A percentile compares a stretch with the other conserved stretches of the same genome.
phyloP scores from a whole-genome alignment of 495 filamentous ascomycete genomes.

The Amorphotheca resinae region DNA sequence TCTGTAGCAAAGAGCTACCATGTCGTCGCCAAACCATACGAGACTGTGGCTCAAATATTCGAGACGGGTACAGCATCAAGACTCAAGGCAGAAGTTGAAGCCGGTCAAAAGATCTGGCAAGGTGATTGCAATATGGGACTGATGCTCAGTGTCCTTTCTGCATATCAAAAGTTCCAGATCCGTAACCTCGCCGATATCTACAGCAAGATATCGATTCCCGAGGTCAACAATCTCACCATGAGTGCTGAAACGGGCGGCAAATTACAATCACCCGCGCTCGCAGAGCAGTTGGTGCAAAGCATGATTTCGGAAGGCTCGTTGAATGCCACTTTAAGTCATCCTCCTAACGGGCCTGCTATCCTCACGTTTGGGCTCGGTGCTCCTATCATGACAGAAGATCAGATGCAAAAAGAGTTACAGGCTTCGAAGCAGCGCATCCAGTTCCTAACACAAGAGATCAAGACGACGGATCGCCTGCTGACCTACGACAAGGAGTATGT shows the following conservation, averaged over 20 bases:
- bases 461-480: conserved; percentile 39
- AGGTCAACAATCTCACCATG: conserved; percentile 34
- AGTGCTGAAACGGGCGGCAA: conserved; percentile 34
- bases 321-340: conserved; percentile 38
- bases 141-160: conserved; percentile 32
- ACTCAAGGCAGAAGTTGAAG: conserved; percentile 46
- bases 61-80: conserved; percentile 40
- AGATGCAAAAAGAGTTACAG: conserved; percentile 31
- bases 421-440: conserved; percentile 31
- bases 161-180: conserved; percentile 39
- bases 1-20: conserved; percentile 44
- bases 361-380: conserved; percentile 26
- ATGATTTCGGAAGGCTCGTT: conserved; percentile 48
- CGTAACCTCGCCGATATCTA: conserved; percentile 32
- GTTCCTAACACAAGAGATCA: conserved; percentile 29
- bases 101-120: conserved; percentile 43
- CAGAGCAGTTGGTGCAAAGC: conserved; percentile 33
- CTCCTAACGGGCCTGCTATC: conserved; percentile 25
- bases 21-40: conserved; percentile 55
- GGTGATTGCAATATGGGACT: conserved; percentile 39
- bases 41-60: conserved; percentile 55
- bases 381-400: conserved; percentile 31
- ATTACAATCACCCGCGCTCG: conserved; percentile 37
- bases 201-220: conserved; percentile 37
- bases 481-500: conserved; percentile 49